phyloP scores from a whole-genome alignment of 129 eudicot genomes.

The Apium graveolens region DNA sequence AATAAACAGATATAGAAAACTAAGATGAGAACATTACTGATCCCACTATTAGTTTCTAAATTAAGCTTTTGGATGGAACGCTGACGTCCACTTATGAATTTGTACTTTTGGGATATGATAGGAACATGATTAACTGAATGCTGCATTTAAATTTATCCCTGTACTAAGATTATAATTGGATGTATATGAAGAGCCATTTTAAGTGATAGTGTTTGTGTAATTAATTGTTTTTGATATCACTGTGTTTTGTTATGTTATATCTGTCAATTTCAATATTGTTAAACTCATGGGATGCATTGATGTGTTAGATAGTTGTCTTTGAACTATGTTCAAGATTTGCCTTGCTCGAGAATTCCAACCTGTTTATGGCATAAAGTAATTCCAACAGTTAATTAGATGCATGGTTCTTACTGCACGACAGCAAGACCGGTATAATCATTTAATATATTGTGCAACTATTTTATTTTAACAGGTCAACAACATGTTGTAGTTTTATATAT shows the following conservation, averaged over 20 bases:
- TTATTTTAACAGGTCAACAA: neutral
- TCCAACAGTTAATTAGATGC: too few relatives aligned
- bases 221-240: neutral
- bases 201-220: neutral
- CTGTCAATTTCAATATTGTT: too few relatives aligned
- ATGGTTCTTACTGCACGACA: neutral
- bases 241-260: neutral
- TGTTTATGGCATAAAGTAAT: too few relatives aligned
- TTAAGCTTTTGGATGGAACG: too few relatives aligned
- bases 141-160: neutral
- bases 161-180: neutral
- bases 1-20: neutral
- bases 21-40: neutral
- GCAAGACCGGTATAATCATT: neutral
- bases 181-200: neutral
- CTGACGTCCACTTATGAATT: too few relatives aligned
- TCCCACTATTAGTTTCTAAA: neutral
- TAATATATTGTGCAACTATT: too few relatives aligned
- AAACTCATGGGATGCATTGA: neutral
- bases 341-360: neutral
- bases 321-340: neutral
- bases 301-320: neutral
- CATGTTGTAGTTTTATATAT: neutral
- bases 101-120: too few relatives aligned
- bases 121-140: too few relatives aligned